Base-by-base conservation (phyloP, 2,329 filamentous ascomycete species). In the Calonectria hawksworthii region DNA sequence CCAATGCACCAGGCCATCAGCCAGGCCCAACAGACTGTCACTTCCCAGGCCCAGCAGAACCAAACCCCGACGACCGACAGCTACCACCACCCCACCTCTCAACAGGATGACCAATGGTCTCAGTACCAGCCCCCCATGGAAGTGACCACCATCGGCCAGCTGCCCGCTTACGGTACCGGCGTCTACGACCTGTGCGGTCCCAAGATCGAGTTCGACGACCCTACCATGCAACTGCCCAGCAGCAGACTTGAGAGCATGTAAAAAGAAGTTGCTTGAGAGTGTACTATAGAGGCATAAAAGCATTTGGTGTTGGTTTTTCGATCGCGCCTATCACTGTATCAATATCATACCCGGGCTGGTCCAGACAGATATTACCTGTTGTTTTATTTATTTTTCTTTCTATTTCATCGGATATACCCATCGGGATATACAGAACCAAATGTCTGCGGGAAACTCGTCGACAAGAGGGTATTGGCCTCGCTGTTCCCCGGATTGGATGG, bases 171-270 rank as follows among this genome's bases (percentile, higher is more conserved):
- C 73, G 86, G 87, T 8, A 84, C 87, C 23, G 85, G 84, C n/a
- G 85, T 90, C 21, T 90, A 89, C 76, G 89, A 90, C 76, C 83
- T 89, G 2, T 93, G 90, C 87, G 83, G 80, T 4, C 86, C 87
- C 52, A 92, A 93, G 84, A 83, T 90, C 30, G 91, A 92, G 77
- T 91, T 88, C 72, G 90, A 90, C 51, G 90, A 92, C 75, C 86
- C 89, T 26, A 86, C 88, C 13, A 88, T 92, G 84, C 90, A 91
- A 82, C 86, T 93, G 83, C 91, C 91, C 14, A 92, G 90, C 80
- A 89, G 87, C 52, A 86, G 91, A 66, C 88, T 93, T 76, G 90
- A 91, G 77, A 89, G 85, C 74, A 86, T 93, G 84, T 92, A 84
- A 86, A n/a, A 32, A 32, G n/a, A 28, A 18, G n/a, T 63, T 41